These are phyloP conservation scores for Xylaria telfairii DNA, from an alignment of 495 filamentous ascomycete genomes.

Conservation along the genomic window DNA sequence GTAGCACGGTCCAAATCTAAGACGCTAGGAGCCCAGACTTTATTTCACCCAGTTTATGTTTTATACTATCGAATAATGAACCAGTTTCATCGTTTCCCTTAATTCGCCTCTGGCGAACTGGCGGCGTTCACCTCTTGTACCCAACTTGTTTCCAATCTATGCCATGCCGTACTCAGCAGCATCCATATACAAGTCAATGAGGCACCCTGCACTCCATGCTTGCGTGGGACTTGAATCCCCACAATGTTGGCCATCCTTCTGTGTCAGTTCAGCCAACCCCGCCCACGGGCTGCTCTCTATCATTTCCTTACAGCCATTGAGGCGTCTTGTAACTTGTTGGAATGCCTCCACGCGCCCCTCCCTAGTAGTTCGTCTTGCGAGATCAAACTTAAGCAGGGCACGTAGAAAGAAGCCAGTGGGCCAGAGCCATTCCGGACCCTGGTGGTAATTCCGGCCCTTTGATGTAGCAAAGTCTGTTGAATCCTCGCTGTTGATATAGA, in stretches of 20 bases:
- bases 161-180: constrained; percentile 61
- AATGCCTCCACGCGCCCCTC: constrained; percentile 79
- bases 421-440: constrained; percentile 99
- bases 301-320: constrained; percentile 81
- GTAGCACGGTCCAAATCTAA: too few species aligned
- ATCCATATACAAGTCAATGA: constrained; percentile 95
- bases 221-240: constrained; percentile 92
- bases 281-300: constrained; percentile 83
- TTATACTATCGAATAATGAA: not conserved
- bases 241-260: constrained; percentile 84
- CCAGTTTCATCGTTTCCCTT: not conserved
- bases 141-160: constrained; percentile 22
- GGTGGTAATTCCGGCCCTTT: constrained; percentile 97
- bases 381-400: constrained; percentile 88
- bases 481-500: constrained; percentile 96
- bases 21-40: too few species aligned
- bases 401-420: constrained; percentile 93
- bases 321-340: constrained; percentile 86
- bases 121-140: not conserved
- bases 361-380: constrained; percentile 68
- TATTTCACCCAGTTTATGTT: not conserved
- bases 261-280: constrained; percentile 90
- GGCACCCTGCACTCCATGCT: constrained; percentile 90
- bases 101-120: not conserved
- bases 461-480: constrained; percentile 84